phyloP scores from a whole-genome alignment of 129 eudicot genomes.

The Saussurea involucrata region DNA sequence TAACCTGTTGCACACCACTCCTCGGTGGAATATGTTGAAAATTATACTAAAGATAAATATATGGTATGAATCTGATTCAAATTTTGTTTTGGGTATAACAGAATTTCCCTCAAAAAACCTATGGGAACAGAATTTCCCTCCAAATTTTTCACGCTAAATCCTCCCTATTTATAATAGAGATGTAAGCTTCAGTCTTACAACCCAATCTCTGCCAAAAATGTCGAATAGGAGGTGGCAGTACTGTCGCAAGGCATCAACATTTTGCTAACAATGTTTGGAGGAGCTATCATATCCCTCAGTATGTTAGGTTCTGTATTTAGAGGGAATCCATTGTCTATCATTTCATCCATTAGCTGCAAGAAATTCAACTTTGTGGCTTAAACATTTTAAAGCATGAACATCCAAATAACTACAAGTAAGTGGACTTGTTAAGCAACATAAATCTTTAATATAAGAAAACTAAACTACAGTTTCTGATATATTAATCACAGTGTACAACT shows the following conservation, averaged over 20 bases:
- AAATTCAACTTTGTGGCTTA: background rate
- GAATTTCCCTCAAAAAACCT: too few species aligned
- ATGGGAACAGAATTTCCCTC: too few species aligned
- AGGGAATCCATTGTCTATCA: conserved; percentile 99
- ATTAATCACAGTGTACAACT: conserved; percentile 12
- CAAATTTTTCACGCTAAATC: too few species aligned
- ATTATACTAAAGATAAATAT: too few species aligned
- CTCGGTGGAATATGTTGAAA: conserved; percentile 35
- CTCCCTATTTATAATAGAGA: too few species aligned
- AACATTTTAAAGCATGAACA: background rate
- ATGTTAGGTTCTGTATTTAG: conserved; percentile 90
- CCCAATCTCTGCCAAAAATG: too few species aligned
- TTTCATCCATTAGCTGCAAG: conserved; percentile 89
- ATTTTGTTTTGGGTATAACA: too few species aligned
- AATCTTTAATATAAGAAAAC: background rate
- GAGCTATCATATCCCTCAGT: conserved; percentile 93
- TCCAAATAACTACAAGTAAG: background rate
- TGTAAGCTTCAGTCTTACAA: too few species aligned
- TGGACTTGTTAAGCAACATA: conserved; percentile 3
- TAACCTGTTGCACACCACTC: conserved; percentile 33
- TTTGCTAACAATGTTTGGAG: conserved; percentile 94
- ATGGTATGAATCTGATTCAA: too few species aligned
- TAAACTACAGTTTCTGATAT: background rate
- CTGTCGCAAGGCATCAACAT: too few species aligned
- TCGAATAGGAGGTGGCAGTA: too few species aligned